Conservation (phyloP, 2,329 filamentous ascomycete species). For the Apiospora phragmitis region DNA sequence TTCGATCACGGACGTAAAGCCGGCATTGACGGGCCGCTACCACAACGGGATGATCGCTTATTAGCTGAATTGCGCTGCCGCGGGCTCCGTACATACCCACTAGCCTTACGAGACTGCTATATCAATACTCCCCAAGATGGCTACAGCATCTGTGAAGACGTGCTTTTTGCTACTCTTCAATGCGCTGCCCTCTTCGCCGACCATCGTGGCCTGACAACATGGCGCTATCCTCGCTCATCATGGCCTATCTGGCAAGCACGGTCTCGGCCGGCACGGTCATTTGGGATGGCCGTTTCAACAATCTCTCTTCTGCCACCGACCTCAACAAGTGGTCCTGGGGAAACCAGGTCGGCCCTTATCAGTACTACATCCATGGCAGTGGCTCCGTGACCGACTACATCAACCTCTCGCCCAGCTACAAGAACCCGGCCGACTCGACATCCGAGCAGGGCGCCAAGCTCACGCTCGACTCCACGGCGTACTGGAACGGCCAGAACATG, state of each 20-base stretch:
- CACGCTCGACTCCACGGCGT: constrained; percentile 57
- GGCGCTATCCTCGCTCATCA: not conserved
- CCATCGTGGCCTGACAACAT: not conserved
- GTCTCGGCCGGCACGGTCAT: constrained; percentile 45
- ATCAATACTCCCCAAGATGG: not conserved
- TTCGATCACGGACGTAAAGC: not conserved
- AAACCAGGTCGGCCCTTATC: constrained; percentile 64
- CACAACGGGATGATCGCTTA: not conserved
- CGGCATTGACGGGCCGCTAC: not conserved
- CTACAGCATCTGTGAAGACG: not conserved
- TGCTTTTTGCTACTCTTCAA: not conserved
- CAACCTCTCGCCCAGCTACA: constrained; percentile 57
- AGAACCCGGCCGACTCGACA: constrained; percentile 63
- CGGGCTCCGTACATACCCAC: not conserved
- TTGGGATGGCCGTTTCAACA: constrained; percentile 63
- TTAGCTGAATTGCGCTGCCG: not conserved
- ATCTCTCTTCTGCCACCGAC: constrained; percentile 46
- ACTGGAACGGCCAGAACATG: constrained; percentile 74
- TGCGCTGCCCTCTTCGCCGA: not conserved
- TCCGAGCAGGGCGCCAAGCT: constrained; percentile 69
- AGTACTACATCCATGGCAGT: constrained; percentile 73
- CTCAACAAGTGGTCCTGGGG: constrained; percentile 60
- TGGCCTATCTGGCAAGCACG: not conserved
- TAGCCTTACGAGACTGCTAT: not conserved
- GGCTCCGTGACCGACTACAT: constrained; percentile 58